These are phyloP conservation scores for Fusarium pilosicola DNA, from an alignment of 2,329 filamentous ascomycete genomes.

Conservation along the genomic window DNA sequence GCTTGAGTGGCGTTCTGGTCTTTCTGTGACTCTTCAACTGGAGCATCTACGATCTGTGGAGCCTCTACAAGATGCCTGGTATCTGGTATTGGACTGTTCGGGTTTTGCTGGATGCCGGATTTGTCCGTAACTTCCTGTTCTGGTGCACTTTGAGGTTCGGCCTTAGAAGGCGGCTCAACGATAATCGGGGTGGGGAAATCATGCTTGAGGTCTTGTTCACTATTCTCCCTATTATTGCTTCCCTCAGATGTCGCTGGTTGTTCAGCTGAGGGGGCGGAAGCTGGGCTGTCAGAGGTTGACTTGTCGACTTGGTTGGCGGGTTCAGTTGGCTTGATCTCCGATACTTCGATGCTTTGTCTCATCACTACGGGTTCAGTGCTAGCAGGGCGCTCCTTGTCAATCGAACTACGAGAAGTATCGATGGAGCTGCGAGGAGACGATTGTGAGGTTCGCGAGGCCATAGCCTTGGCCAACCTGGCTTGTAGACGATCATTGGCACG, in stretches of 20 bases:
- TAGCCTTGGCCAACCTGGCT: constrained; percentile 86
- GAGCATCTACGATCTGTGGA: background rate
- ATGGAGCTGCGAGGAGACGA: constrained; percentile 51
- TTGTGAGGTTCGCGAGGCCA: constrained; percentile 72
- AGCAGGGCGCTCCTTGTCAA: constrained; percentile 38
- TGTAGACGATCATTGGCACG: constrained; percentile 84
- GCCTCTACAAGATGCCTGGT: background rate
- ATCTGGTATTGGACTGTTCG: background rate
- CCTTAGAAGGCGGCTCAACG: constrained; percentile 8
- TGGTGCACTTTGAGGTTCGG: background rate
- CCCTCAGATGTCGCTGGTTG: background rate
- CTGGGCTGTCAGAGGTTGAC: background rate
- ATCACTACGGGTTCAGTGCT: constrained; percentile 26
- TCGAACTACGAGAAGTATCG: constrained; percentile 50
- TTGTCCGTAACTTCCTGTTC: background rate
- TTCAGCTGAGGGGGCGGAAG: background rate
- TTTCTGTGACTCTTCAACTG: background rate
- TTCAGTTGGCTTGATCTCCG: constrained; percentile 19
- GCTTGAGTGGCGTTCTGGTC: constrained; percentile 40
- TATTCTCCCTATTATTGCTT: background rate
- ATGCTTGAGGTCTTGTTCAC: background rate
- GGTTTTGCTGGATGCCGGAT: background rate
- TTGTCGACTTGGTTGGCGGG: constrained; percentile 3
- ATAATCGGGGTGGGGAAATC: constrained; percentile 7
- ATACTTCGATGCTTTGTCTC: constrained; percentile 24